These are phyloP conservation scores for Microcyclospora tardicrescens DNA, from an alignment of 2,329 filamentous ascomycete genomes.

Conservation along the genomic window DNA sequence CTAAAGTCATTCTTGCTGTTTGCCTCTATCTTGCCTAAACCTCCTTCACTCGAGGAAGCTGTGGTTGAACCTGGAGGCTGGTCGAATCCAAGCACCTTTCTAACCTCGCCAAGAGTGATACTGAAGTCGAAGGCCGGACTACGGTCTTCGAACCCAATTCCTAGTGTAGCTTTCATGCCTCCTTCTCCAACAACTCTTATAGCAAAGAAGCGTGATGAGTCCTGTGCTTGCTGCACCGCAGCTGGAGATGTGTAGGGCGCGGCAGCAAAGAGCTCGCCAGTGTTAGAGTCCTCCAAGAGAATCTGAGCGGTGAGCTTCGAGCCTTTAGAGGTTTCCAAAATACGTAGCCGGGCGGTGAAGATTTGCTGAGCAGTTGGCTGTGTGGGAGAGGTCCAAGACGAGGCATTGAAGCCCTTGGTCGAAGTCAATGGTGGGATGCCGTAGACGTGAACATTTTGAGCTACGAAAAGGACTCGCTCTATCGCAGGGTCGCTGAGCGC, in stretches of 20 bases:
- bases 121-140: constrained; percentile 77
- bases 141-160: constrained; percentile 78
- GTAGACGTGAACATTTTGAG: constrained; percentile 68
- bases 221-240: constrained; percentile 63
- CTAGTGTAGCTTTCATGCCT: constrained; percentile 64
- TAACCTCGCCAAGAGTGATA: constrained; percentile 65
- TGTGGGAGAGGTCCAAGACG: constrained; percentile 58
- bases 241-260: constrained; percentile 57
- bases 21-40: constrained; percentile 14
- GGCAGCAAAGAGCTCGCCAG: constrained; percentile 68
- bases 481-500: constrained; percentile 55
- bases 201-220: constrained; percentile 76
- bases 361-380: constrained; percentile 57
- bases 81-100: constrained; percentile 54
- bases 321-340: constrained; percentile 22
- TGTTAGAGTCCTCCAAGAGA: constrained; percentile 62
- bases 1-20: constrained; percentile 61
- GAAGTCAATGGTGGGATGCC: constrained; percentile 68
- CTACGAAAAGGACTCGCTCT: constrained; percentile 71
- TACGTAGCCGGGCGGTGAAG: constrained; percentile 68
- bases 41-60: constrained; percentile 48
- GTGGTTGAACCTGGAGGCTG: constrained; percentile 9
- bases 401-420: constrained; percentile 66
- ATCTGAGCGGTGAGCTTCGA: constrained; percentile 40
- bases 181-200: constrained; percentile 63